phyloP scores from a whole-genome alignment of 2,329 filamentous ascomycete species.

The Scedosporium apiospermum region DNA sequence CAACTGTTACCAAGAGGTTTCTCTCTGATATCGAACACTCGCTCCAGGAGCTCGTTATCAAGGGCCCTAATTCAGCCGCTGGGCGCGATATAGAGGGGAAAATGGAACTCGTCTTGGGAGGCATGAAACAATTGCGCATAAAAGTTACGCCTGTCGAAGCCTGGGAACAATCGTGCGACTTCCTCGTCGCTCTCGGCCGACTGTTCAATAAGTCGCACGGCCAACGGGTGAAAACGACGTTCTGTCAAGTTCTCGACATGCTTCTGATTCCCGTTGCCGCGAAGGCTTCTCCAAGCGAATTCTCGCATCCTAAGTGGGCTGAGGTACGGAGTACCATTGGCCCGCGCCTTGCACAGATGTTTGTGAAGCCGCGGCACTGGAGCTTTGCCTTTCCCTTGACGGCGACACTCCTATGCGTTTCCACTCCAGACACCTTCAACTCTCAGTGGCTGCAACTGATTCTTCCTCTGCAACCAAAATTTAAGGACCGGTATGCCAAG shows the following conservation, averaged over 20 bases:
- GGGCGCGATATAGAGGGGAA: slow-evolving; percentile 66
- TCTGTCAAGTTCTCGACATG: slow-evolving; percentile 84
- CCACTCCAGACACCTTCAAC: slow-evolving; percentile 72
- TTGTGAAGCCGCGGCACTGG: slow-evolving; percentile 91
- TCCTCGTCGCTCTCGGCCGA: slow-evolving; percentile 70
- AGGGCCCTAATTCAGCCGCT: slow-evolving; percentile 47
- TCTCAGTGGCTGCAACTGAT: slow-evolving; percentile 81
- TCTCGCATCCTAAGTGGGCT: slow-evolving; percentile 76
- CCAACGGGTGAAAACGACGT: slow-evolving; percentile 82
- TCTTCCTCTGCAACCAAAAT: slow-evolving; percentile 64
- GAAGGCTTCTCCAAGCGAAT: slow-evolving; percentile 63
- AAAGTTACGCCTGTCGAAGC: slow-evolving; percentile 61
- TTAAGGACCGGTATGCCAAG: slow-evolving; percentile 74
- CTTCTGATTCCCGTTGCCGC: slow-evolving; percentile 81
- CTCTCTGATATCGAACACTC: slow-evolving; percentile 69
- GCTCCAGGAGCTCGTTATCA: slow-evolving; percentile 65
- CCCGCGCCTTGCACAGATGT: slow-evolving; percentile 71
- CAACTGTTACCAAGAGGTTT: slow-evolving; percentile 73
- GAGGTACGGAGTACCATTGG: slow-evolving; percentile 73
- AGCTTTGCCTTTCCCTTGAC: slow-evolving; percentile 78
- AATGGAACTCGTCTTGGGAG: slow-evolving; percentile 77
- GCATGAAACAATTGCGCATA: slow-evolving; percentile 83
- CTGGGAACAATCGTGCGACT: slow-evolving; percentile 84
- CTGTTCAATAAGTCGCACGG: slow-evolving; percentile 82
- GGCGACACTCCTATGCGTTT: slow-evolving; percentile 78